These are phyloP conservation scores for Volvariella volvacea DNA, from an alignment of 1,284 basidiomycete species.

Conservation along the genomic window DNA sequence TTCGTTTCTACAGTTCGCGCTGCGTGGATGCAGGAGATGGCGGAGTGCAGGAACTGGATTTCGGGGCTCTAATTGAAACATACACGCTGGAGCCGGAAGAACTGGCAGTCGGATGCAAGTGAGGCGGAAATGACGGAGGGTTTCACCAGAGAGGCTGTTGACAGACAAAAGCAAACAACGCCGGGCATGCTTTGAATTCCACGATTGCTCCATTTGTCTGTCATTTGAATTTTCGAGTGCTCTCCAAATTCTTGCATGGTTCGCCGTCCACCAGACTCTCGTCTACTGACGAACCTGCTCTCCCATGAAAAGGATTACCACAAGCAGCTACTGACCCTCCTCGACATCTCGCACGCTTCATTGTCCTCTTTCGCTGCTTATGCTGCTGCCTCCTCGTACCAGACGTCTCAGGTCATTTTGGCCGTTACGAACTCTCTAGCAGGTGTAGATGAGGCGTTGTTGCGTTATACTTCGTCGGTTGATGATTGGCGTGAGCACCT, in stretches of 20 bases:
- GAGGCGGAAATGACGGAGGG: no score
- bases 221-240: no score
- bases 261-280: conserved; percentile 65
- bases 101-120: no score
- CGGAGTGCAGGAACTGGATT: no score
- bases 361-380: conserved; percentile 67
- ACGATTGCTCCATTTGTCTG: no score
- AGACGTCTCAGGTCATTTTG: conserved; percentile 49
- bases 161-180: no score
- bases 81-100: no score
- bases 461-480: conserved; percentile 49
- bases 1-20: no score
- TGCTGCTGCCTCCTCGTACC: conserved; percentile 56
- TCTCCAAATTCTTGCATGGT: conserved; percentile 39
- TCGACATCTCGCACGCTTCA: conserved; percentile 54
- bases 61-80: no score
- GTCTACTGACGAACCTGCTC: conserved; percentile 61
- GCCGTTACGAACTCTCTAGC: conserved; percentile 53
- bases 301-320: conserved; percentile 65
- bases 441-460: conserved; percentile 60
- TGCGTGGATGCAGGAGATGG: no score
- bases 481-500: conserved; percentile 62
- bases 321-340: conserved; percentile 47
- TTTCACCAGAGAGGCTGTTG: no score
- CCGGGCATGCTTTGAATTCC: no score